phyloP scores from a whole-genome alignment of 1,284 basidiomycete species.

The Irpex sp. region DNA sequence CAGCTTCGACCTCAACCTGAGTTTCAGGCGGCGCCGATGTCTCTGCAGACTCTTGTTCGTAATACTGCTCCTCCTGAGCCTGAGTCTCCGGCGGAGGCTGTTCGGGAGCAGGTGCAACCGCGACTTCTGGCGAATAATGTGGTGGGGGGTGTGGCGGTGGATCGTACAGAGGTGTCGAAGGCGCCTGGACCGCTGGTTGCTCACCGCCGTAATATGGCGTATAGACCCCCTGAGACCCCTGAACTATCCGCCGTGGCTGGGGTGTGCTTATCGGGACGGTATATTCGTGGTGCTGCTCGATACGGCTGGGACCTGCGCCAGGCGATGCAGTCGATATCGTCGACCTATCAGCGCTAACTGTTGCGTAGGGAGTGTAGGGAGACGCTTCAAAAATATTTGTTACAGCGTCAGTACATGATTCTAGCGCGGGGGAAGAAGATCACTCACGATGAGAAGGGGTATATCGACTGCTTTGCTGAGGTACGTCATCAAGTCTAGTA shows the following conservation, averaged over 20 bases:
- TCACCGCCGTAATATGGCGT: not conserved
- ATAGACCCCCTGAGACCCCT: not conserved
- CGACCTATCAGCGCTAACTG: conserved; percentile 7
- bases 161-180: not conserved
- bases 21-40: not conserved
- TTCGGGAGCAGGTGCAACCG: not conserved
- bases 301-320: not conserved
- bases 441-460: not conserved
- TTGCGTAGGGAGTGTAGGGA: not conserved
- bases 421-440: not conserved
- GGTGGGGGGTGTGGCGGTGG: not conserved
- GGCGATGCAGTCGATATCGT: not conserved
- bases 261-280: not conserved
- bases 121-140: not conserved
- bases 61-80: not conserved
- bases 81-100: not conserved
- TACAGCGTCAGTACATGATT: not conserved
- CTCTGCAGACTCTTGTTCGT: not conserved
- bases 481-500: not conserved
- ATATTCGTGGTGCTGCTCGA: not conserved
- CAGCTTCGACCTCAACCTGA: not conserved
- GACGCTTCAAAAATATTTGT: not conserved
- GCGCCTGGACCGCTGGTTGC: not conserved
- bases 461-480: not conserved
- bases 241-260: not conserved